Base-by-base conservation (phyloP, 208 protist genomes). In the Leishmania aethiopica region DNA sequence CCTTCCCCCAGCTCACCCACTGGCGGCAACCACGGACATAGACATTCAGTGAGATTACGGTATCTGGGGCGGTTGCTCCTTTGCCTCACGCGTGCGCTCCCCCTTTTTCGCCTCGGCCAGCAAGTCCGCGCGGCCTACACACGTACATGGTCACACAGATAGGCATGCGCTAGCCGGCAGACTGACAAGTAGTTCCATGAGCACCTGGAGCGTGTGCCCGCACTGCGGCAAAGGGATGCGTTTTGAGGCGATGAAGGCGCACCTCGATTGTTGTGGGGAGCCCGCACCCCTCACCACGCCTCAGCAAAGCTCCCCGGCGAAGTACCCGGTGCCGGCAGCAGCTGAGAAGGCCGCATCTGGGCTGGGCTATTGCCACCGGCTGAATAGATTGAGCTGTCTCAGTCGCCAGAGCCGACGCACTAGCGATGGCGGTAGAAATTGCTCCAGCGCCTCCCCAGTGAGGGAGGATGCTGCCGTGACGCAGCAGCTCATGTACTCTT, bases 161-260 rank as follows among this genome's bases (percentile, higher is more conserved):
- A 77, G 49, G 49, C 45, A 78, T 64, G 75, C 40, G 42, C 28
- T 78, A 40, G 53, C 35, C 22, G 22, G 45, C 13, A 51, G 4
- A 25, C 40, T 32, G 57, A 51, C 28, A 51, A 42, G 45, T 64
- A 64, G 28, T 74, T 74, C 42, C 28, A 90, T 91, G 86, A 89
- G 75, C 70, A 88, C 77, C n/a, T 70, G 88, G 60, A 85, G 83
- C 5, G 80, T 88, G 28, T 92, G 91, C 70, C 86, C 88, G 3
- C 89, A 92, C 82, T 94, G 89, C 70, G 88, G 88, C 45, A 77
- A 84, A 1, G 77, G 71, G 22, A 79, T 91, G 40, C 78, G 81
- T 25, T 77, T 87, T 32, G 84, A 85, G 42, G 69, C 53, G 1
- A 85, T 94, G 85, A 84, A 84, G 73, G 53, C 74, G 10, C 89